Conservation (phyloP, 768 basidiomycete genomes). For the Boletus reticuloceps region DNA sequence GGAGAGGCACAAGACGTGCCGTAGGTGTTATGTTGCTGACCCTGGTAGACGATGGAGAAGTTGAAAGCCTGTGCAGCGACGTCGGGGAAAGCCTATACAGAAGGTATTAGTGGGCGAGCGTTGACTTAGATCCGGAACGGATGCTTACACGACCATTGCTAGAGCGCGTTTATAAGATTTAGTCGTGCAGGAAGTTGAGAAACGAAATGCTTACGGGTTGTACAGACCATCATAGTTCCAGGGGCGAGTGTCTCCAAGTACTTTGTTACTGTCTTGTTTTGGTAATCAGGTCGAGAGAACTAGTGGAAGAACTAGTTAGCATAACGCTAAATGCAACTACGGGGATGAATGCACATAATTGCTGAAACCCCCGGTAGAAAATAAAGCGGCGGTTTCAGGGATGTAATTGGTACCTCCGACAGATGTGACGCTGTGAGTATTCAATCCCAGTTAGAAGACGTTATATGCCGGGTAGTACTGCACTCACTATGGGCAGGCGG, state of each 20-base stretch:
- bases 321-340: background rate
- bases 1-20: slow-evolving; percentile 71
- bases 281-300: slow-evolving; percentile 57
- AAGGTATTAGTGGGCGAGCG: too few relatives aligned
- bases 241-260: slow-evolving; percentile 47
- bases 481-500: slow-evolving; percentile 54
- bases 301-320: slow-evolving; percentile 17
- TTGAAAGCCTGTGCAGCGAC: slow-evolving; percentile 56
- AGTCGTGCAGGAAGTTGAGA: background rate
- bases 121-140: too few relatives aligned
- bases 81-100: slow-evolving; percentile 53
- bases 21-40: slow-evolving; percentile 24
- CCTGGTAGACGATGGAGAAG: slow-evolving; percentile 48
- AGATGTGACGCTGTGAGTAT: slow-evolving; percentile 55
- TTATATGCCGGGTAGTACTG: too few relatives aligned
- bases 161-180: background rate
- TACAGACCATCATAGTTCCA: slow-evolving; percentile 57
- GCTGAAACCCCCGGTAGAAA: slow-evolving; percentile 77
- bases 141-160: slow-evolving; percentile 55
- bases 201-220: slow-evolving; percentile 44
- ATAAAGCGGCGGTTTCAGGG: slow-evolving; percentile 57
- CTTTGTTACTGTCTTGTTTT: slow-evolving; percentile 40
- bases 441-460: background rate
- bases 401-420: slow-evolving; percentile 64
- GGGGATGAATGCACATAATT: slow-evolving; percentile 44